Percentiles rank a stretch among this genome's conserved stretches.
Conservation (phyloP, 768 basidiomycete genomes). For the Lanmaoa rubissima region DNA sequence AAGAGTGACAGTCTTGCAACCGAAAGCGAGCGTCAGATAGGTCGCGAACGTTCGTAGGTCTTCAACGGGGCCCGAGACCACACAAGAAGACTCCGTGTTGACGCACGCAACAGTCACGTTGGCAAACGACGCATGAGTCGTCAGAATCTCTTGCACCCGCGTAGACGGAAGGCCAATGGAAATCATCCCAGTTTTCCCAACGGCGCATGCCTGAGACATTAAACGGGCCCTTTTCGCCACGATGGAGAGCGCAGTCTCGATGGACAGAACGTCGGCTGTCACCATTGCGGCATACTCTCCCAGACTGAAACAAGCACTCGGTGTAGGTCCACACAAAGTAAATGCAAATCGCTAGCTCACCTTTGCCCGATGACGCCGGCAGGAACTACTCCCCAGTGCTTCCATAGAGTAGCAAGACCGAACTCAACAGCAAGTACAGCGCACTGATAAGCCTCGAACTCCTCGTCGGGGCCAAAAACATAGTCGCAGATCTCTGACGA, state of each 20-base stretch:
- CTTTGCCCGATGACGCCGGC: slow-evolving; percentile 70
- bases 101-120: slow-evolving; percentile 55
- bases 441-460: slow-evolving; percentile 48
- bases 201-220: slow-evolving; percentile 48
- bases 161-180: slow-evolving; percentile 44
- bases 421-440: slow-evolving; percentile 64
- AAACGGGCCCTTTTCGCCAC: slow-evolving; percentile 58
- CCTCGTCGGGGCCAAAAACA: slow-evolving; percentile 30
- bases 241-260: slow-evolving; percentile 56
- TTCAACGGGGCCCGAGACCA: slow-evolving; percentile 54
- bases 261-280: slow-evolving; percentile 53
- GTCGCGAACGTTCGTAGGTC: slow-evolving; percentile 43
- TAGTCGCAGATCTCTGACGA: slow-evolving; percentile 22
- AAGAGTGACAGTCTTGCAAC: slow-evolving; percentile 44
- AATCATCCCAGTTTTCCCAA: slow-evolving; percentile 56
- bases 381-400: slow-evolving; percentile 64
- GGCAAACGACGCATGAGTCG: slow-evolving; percentile 32
- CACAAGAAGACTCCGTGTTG: slow-evolving; percentile 57
- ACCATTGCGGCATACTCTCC: slow-evolving; percentile 76
- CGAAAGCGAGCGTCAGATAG: slow-evolving; percentile 36
- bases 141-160: slow-evolving; percentile 37
- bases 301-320: slow-evolving; percentile 43
- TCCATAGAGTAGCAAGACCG: slow-evolving; percentile 62
- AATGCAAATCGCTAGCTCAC: slow-evolving; percentile 35
- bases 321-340: neutral